Conservation (phyloP, 169 alveolate species). For the Eimeria acervulina region DNA sequence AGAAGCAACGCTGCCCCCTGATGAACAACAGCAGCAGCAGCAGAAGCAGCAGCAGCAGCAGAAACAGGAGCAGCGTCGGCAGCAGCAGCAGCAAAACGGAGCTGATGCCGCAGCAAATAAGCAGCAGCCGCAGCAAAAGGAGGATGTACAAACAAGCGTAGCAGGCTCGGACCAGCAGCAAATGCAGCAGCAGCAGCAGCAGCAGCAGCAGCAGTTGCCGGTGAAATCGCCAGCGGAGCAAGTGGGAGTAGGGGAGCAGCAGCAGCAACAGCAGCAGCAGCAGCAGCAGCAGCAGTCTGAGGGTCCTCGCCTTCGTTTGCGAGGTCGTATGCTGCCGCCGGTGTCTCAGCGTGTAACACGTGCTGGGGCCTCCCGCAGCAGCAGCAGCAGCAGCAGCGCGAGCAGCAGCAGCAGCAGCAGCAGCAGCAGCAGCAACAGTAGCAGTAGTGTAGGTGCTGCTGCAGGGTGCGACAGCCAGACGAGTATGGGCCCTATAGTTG, state of each 20-base stretch:
- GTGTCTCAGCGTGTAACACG: background rate
- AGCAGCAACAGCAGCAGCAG: slow-evolving; percentile 5
- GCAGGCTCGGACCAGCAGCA: slow-evolving; percentile 8
- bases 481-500: background rate
- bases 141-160: background rate
- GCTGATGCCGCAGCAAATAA: slow-evolving; percentile 10
- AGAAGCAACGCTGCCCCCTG: background rate
- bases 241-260: slow-evolving; percentile 4
- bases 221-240: background rate
- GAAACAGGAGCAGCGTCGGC: background rate
- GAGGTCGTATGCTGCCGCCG: slow-evolving; percentile 38
- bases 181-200: background rate
- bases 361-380: slow-evolving; percentile 25
- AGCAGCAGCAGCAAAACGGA: background rate
- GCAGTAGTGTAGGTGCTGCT: background rate
- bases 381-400: background rate
- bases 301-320: slow-evolving; percentile 14
- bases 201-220: slow-evolving; percentile 28
- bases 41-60: background rate
- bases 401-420: slow-evolving; percentile 35
- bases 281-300: slow-evolving; percentile 34
- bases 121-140: background rate
- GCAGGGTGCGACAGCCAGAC: background rate
- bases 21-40: background rate
- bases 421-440: slow-evolving; percentile 30